A percentile compares a stretch with the other conserved stretches of the same genome.
phyloP scores from a whole-genome alignment of 164 flowering plant species.

The Warburgia ugandensis region DNA sequence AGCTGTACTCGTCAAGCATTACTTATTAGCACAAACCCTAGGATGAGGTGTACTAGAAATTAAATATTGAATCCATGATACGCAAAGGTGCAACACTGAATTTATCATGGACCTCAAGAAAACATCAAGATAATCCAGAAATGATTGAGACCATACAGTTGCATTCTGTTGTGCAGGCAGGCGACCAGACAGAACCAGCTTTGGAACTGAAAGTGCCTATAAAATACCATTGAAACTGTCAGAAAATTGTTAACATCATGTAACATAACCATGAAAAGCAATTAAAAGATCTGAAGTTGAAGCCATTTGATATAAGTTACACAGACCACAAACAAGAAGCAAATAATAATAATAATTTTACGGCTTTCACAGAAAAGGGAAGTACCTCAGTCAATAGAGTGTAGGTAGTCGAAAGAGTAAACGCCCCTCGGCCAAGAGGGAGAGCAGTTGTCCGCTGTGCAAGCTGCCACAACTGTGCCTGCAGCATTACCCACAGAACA shows the following conservation, averaged over 20 bases:
- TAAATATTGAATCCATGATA: too few relatives aligned
- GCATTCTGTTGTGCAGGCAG: conserved; percentile 99
- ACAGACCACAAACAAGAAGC: too few relatives aligned
- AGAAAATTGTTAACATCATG: not conserved
- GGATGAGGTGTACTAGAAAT: too few relatives aligned
- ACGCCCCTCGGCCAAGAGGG: conserved; percentile 96
- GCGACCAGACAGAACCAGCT: conserved; percentile 93
- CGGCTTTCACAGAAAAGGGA: not conserved
- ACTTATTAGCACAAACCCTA: too few relatives aligned
- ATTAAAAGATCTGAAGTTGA: not conserved
- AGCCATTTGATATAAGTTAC: not conserved
- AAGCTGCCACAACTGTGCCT: conserved; percentile 96
- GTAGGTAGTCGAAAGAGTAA: conserved; percentile 79
- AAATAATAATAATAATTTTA: conserved; percentile 1
- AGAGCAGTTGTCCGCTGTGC: conserved; percentile 95
- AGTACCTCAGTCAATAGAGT: conserved; percentile 95
- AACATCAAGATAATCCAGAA: too few relatives aligned
- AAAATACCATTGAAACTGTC: conserved; percentile 12
- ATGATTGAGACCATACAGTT: conserved; percentile 50
- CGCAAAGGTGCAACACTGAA: too few relatives aligned
- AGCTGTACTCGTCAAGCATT: too few relatives aligned
- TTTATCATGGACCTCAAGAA: too few relatives aligned
- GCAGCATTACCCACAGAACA: too few relatives aligned
- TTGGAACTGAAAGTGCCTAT: conserved; percentile 84
- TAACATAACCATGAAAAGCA: not conserved